Conservation (phyloP, 1,139 yeast species). For the Candida buenavistaensis region DNA sequence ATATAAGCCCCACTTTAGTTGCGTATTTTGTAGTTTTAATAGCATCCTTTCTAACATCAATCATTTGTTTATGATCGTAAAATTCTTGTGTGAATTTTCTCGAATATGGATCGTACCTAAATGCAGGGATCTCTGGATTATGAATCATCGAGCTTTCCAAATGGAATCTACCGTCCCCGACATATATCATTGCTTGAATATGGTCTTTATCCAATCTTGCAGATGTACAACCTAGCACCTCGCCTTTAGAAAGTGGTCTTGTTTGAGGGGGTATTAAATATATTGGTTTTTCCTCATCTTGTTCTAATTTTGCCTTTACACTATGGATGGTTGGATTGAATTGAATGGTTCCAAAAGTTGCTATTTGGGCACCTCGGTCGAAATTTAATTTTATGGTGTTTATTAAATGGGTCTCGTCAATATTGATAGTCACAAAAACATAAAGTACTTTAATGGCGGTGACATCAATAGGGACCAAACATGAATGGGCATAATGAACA, state of each 20-base stretch:
- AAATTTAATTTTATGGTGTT: conserved; percentile 77
- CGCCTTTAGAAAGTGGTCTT: conserved; percentile 92
- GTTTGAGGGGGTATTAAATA: conserved; percentile 86
- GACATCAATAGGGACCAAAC: conserved; percentile 92
- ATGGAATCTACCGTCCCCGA: conserved; percentile 97
- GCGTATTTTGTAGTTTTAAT: conserved; percentile 59
- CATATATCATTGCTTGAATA: conserved; percentile 78
- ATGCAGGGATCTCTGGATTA: conserved; percentile 90
- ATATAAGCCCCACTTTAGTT: conserved; percentile 73
- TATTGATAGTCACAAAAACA: conserved; percentile 91
- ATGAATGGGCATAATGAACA: conserved; percentile 96
- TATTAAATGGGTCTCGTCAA: conserved; percentile 79
- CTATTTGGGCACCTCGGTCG: conserved; percentile 57
- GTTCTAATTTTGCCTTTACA: conserved; percentile 58
- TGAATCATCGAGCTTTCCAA: conserved; percentile 96
- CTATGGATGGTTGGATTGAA: conserved; percentile 93
- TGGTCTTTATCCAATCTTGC: conserved; percentile 67
- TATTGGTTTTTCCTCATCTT: conserved; percentile 50
- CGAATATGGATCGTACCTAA: conserved; percentile 91
- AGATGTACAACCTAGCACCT: conserved; percentile 94
- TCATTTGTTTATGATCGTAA: conserved; percentile 84
- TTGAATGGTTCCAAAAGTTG: conserved; percentile 93
- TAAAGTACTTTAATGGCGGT: conserved; percentile 88
- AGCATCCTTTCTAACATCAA: conserved; percentile 72
- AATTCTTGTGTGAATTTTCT: conserved; percentile 86